A percentile compares a stretch with the other conserved stretches of the same genome.
Evolutionary conservation across 108 stramenopile genomes (phyloP).

Genomic region (Nitzschia putrida): DNA sequence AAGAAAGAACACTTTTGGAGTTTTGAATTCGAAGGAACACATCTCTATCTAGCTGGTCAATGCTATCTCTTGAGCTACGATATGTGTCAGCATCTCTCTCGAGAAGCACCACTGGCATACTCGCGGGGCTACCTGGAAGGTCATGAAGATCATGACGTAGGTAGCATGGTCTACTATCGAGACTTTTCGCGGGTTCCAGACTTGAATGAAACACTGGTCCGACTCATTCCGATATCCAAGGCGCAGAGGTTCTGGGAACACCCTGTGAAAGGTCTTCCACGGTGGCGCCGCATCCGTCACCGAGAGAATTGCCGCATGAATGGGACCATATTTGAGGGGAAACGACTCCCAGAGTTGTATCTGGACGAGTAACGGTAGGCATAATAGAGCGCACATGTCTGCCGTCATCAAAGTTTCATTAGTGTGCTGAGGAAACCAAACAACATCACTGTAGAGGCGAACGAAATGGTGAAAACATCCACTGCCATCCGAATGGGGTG

Average conservation of each 20-base stretch:
- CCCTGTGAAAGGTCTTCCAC: constrained; percentile 50
- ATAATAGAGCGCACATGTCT: no score
- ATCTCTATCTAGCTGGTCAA: constrained; percentile 57
- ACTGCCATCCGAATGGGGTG: neutral
- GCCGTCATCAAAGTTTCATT: no score
- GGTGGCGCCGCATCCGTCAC: constrained; percentile 36
- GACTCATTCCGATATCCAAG: constrained; percentile 25
- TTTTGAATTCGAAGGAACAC: constrained; percentile 38
- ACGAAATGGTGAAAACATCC: constrained; percentile 8
- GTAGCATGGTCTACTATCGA: constrained; percentile 36
- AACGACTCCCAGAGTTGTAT: constrained; percentile 28
- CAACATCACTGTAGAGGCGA: constrained; percentile 7
- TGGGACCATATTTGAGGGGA: constrained; percentile 40
- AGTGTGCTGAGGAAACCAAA: constrained; percentile 15
- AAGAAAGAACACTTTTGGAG: constrained; percentile 34
- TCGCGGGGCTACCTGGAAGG: constrained; percentile 37
- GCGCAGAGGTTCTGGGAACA: constrained; percentile 60
- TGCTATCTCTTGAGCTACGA: constrained; percentile 42
- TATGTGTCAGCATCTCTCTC: constrained; percentile 28
- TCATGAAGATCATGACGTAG: constrained; percentile 58
- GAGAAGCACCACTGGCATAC: constrained; percentile 28
- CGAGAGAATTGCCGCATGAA: constrained; percentile 42
- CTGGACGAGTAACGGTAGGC: neutral
- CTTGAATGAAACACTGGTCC: neutral
- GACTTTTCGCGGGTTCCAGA: constrained; percentile 18